phyloP scores from a whole-genome alignment of 176 grass and related monocot genomes.

The Luzula sylvatica region DNA sequence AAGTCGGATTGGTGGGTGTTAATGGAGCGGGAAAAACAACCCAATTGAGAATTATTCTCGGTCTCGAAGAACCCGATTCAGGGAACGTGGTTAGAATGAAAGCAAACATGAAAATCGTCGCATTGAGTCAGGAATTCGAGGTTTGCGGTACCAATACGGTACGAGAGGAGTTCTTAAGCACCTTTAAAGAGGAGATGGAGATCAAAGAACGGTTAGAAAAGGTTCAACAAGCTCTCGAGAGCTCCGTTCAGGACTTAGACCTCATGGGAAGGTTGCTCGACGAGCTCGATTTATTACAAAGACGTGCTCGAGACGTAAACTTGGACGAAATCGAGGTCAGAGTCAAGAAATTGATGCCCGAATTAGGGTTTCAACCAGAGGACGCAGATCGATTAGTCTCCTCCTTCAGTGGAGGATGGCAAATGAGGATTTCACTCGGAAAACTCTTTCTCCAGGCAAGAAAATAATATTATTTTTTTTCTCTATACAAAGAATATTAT shows the following conservation, averaged over 20 bases:
- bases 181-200: constrained; percentile 87
- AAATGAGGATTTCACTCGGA: constrained; percentile 98
- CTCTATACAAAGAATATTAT: no score
- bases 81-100: constrained; percentile 72
- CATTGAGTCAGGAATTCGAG: constrained; percentile 90
- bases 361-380: constrained; percentile 69
- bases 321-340: constrained; percentile 67
- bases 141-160: constrained; percentile 62
- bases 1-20: constrained; percentile 86
- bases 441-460: constrained; percentile 97
- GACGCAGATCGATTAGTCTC: constrained; percentile 72
- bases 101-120: constrained; percentile 74
- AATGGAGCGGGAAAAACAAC: constrained; percentile 95
- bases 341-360: constrained; percentile 91
- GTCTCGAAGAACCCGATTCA: constrained; percentile 63
- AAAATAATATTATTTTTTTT: not conserved
- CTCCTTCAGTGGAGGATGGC: constrained; percentile 85
- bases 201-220: constrained; percentile 58
- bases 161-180: constrained; percentile 60
- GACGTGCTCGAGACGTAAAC: constrained; percentile 57
- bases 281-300: constrained; percentile 85
- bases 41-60: constrained; percentile 69
- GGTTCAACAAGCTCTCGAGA: constrained; percentile 64
- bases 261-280: constrained; percentile 81
- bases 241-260: constrained; percentile 54